Evolutionary conservation across 805 yeast species (phyloP).

Genomic region (Ogataea chonburiensis): DNA sequence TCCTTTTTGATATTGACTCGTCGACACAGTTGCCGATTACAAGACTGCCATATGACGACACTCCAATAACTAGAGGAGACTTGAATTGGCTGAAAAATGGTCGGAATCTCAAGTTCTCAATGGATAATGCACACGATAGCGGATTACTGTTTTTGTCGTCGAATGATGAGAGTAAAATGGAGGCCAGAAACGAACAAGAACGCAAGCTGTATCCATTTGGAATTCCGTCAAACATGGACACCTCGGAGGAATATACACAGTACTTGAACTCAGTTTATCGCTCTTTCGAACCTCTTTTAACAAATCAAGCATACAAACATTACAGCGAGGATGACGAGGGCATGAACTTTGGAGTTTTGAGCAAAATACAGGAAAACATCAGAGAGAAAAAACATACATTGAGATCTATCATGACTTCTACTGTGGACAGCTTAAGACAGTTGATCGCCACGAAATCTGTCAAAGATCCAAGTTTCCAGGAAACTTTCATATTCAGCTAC

Average conservation of each 20-base stretch:
- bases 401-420: constrained; percentile 24
- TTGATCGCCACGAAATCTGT: constrained; percentile 32
- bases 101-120: constrained; percentile 42
- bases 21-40: constrained; percentile 30
- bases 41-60: constrained; percentile 36
- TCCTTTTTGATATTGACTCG: constrained; percentile 26
- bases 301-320: constrained; percentile 41
- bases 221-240: constrained; percentile 36
- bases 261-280: constrained; percentile 53
- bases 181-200: constrained; percentile 33
- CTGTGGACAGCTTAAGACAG: constrained; percentile 31
- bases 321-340: constrained; percentile 28
- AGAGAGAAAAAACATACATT: constrained; percentile 39
- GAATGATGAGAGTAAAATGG: constrained; percentile 14
- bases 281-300: constrained; percentile 49
- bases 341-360: constrained; percentile 32
- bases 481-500: constrained; percentile 27
- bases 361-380: constrained; percentile 35
- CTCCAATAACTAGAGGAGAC: constrained; percentile 31
- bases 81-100: constrained; percentile 35
- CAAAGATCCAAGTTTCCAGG: constrained; percentile 20
- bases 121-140: constrained; percentile 43
- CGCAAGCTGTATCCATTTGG: constrained; percentile 43
- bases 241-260: constrained; percentile 41
- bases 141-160: constrained; percentile 41